phyloP scores from a whole-genome alignment of 2,329 filamentous ascomycete genomes.

The Ceratocystiopsis minuta region DNA sequence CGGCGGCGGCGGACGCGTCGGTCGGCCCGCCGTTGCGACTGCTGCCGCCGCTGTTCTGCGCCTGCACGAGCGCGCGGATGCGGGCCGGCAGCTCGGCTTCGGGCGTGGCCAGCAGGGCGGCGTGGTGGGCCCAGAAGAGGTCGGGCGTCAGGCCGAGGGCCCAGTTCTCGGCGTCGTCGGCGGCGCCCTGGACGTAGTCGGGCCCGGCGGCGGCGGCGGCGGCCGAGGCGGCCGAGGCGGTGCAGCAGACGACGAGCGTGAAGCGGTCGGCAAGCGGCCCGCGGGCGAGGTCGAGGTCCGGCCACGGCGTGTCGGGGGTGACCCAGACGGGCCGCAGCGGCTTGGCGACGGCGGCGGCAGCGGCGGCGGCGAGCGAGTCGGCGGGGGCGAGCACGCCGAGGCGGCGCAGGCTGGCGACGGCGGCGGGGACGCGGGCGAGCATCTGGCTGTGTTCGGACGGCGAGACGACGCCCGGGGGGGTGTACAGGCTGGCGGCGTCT shows the following conservation, averaged over 20 bases:
- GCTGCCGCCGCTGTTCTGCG: constrained; percentile 1
- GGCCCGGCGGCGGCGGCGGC: constrained; percentile 56
- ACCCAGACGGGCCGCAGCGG: constrained; percentile 69
- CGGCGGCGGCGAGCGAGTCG: constrained; percentile 31
- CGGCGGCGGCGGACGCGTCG: too few species aligned
- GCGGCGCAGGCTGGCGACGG: constrained; percentile 26
- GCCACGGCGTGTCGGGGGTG: constrained; percentile 22
- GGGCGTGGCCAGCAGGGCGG: constrained; percentile 37
- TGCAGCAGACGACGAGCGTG: constrained; percentile 67
- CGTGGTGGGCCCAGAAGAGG: constrained; percentile 60
- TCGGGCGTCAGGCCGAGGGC: constrained; percentile 58
- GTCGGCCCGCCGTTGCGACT: too few species aligned
- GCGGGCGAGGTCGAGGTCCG: constrained; percentile 13
- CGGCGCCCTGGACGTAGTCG: constrained; percentile 89
- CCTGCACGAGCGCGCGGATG: constrained; percentile 27
- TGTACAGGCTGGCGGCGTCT: constrained; percentile 45
- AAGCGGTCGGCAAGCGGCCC: constrained; percentile 25
- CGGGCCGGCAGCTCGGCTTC: constrained; percentile 45
- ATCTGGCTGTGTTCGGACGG: constrained; percentile 69
- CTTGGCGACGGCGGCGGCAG: constrained; percentile 40
- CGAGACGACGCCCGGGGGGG: constrained; percentile 55
- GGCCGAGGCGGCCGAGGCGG: constrained; percentile 60
- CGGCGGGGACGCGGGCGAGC: constrained; percentile 38
- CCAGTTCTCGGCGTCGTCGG: constrained; percentile 92
- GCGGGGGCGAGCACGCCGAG: constrained; percentile 40